Evolutionary conservation across 148 eudicot genomes (phyloP).

Genomic region (Salicornia ramosissima): DNA sequence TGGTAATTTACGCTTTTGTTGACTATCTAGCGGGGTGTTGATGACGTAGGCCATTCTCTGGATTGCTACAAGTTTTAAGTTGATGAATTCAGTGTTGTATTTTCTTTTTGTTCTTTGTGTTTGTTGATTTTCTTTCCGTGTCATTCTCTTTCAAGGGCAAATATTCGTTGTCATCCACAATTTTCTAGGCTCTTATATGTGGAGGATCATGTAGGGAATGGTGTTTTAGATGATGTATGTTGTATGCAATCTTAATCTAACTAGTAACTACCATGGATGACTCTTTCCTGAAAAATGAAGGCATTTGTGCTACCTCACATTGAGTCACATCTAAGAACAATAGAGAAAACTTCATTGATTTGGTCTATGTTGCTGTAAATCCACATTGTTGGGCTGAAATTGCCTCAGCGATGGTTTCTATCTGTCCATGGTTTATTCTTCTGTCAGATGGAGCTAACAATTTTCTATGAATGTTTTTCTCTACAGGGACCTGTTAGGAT

Average conservation of each 20-base stretch:
- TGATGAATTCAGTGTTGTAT: background rate
- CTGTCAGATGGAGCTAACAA: constrained; percentile 7
- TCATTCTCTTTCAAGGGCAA: too few relatives aligned
- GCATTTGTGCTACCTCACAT: too few relatives aligned
- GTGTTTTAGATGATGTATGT: background rate
- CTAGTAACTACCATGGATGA: too few relatives aligned
- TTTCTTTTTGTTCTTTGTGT: background rate
- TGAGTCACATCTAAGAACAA: too few relatives aligned
- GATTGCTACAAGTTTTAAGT: background rate
- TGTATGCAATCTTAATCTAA: background rate
- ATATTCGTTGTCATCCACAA: too few relatives aligned
- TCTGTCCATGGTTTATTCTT: background rate
- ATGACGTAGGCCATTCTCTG: background rate
- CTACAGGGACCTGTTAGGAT: constrained; percentile 66
- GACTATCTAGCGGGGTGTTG: background rate
- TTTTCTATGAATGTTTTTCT: constrained; percentile 13
- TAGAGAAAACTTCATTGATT: too few relatives aligned
- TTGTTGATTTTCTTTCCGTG: too few relatives aligned
- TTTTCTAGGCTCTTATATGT: too few relatives aligned
- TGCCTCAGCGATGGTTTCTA: background rate
- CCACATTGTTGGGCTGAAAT: background rate
- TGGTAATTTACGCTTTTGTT: background rate
- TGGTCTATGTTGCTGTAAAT: too few relatives aligned
- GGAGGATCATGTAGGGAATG: background rate
- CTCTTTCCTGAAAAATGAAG: too few relatives aligned